These are phyloP conservation scores for Tetradesmus obliquus DNA, from an alignment of 139 green algal genomes.

Conservation along the genomic window DNA sequence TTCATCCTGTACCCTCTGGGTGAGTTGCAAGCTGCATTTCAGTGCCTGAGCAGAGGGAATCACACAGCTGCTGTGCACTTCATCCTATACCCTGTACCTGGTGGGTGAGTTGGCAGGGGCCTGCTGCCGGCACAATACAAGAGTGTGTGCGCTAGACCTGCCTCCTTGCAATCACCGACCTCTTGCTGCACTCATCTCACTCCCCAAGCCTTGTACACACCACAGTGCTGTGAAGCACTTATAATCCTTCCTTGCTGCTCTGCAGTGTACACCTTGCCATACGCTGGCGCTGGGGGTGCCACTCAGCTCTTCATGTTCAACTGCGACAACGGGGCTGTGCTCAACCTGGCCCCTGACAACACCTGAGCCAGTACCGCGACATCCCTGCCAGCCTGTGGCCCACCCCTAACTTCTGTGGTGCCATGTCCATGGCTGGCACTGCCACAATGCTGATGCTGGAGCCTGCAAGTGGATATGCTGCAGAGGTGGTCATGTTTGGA, in stretches of 20 bases:
- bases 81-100: no score
- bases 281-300: no score
- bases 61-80: no score
- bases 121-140: no score
- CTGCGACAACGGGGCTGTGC: constrained; percentile 12
- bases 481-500: constrained; percentile 38
- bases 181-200: no score
- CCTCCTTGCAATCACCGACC: no score
- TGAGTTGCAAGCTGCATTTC: no score
- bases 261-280: constrained; percentile 26
- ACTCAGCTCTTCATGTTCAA: constrained; percentile 11
- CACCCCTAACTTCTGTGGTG: neutral
- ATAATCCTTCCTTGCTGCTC: neutral
- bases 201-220: no score
- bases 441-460: constrained; percentile 22
- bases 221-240: no score
- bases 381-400: neutral
- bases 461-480: constrained; percentile 25
- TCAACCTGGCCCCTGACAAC: neutral
- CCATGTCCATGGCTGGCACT: neutral
- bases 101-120: no score
- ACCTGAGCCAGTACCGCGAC: neutral
- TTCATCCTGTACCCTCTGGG: neutral
- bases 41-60: no score
- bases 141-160: no score